These are phyloP conservation scores for Orbilia ellipsospora DNA, from an alignment of 2,329 filamentous ascomycete genomes.

Conservation along the genomic window DNA sequence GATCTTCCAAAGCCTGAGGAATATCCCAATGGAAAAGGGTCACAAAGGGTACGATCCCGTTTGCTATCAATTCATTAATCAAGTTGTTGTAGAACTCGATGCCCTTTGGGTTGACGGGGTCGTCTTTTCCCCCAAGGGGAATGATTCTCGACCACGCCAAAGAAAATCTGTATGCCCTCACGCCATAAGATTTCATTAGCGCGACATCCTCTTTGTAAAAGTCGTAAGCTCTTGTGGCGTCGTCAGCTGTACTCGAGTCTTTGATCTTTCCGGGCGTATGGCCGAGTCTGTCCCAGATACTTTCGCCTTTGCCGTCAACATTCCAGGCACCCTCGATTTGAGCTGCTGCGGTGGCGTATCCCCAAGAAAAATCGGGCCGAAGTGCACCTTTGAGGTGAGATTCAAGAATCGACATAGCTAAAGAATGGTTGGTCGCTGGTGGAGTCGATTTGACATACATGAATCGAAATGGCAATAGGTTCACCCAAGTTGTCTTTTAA, in stretches of 20 bases:
- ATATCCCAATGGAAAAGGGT: constrained; percentile 76
- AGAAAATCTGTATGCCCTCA: constrained; percentile 73
- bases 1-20: constrained; percentile 70
- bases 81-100: constrained; percentile 71
- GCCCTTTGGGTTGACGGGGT: constrained; percentile 72
- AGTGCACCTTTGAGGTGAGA: constrained; percentile 59
- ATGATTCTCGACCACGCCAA: constrained; percentile 74
- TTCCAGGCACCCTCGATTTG: constrained; percentile 65
- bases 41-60: constrained; percentile 71
- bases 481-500: too few relatives aligned
- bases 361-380: constrained; percentile 63
- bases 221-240: constrained; percentile 63
- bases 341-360: constrained; percentile 64
- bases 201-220: constrained; percentile 69
- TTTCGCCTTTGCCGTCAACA: constrained; percentile 63
- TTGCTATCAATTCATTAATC: constrained; percentile 70
- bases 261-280: constrained; percentile 63
- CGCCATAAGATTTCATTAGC: constrained; percentile 70
- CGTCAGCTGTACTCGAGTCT: constrained; percentile 63
- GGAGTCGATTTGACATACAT: neutral
- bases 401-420: constrained; percentile 38
- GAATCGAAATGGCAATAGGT: too few relatives aligned
- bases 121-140: constrained; percentile 72
- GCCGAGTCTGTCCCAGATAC: constrained; percentile 64
- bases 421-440: neutral